phyloP scores from a whole-genome alignment of 768 basidiomycete genomes.

The Tricholoma sp. region DNA sequence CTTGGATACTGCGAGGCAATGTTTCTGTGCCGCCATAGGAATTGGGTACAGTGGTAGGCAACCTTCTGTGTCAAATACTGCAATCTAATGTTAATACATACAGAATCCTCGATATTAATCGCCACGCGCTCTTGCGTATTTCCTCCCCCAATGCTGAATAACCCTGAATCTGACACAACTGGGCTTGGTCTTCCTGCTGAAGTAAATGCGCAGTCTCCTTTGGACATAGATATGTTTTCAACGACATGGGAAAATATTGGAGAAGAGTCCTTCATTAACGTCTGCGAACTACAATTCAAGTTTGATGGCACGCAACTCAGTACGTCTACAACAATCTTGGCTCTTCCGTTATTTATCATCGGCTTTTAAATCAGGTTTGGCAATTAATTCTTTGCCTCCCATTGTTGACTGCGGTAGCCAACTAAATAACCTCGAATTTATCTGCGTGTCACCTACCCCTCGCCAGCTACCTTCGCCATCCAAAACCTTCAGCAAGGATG shows the following conservation, averaged over 20 bases:
- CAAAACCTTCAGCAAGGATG: conserved; percentile 17
- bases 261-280: conserved; percentile 54
- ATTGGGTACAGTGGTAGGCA: conserved; percentile 52
- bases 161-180: neutral
- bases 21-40: conserved; percentile 55
- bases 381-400: conserved; percentile 40
- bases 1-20: conserved; percentile 37
- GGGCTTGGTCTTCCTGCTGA: conserved; percentile 31
- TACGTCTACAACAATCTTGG: conserved; percentile 21
- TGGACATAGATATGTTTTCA: conserved; percentile 17
- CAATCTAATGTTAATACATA: conserved; percentile 2
- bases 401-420: conserved; percentile 31
- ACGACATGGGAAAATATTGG: conserved; percentile 52
- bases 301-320: conserved; percentile 41
- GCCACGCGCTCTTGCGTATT: conserved; percentile 56
- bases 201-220: conserved; percentile 18
- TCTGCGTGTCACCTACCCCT: conserved; percentile 22
- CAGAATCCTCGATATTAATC: conserved; percentile 55
- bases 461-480: conserved; percentile 11
- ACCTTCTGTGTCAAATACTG: neutral
- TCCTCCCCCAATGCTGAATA: conserved; percentile 27
- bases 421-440: conserved; percentile 43
- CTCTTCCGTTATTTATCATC: neutral
- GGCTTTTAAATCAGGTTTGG: conserved; percentile 28
- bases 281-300: conserved; percentile 54